Evolutionary conservation across 1,284 basidiomycete species (phyloP).

Genomic region (Schizopora paradoxa): DNA sequence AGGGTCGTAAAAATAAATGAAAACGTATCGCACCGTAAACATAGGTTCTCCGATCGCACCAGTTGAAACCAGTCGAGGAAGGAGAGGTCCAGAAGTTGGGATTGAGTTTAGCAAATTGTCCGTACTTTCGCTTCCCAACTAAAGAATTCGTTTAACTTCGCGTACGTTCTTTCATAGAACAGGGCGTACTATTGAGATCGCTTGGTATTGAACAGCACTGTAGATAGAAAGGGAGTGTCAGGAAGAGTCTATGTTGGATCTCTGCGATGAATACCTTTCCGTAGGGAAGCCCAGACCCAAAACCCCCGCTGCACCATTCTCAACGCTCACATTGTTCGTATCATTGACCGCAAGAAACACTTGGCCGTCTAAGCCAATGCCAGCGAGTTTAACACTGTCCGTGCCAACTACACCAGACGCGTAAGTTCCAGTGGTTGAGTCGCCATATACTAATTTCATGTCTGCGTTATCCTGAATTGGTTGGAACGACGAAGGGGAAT

Average conservation of each 20-base stretch:
- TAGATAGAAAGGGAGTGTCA: too few species aligned
- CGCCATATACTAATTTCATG: constrained; percentile 45
- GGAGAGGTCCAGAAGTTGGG: constrained; percentile 36
- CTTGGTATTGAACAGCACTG: constrained; percentile 21
- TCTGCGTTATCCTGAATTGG: constrained; percentile 19
- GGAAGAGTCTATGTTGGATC: constrained; percentile 1
- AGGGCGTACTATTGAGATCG: too few species aligned
- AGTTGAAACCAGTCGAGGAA: constrained; percentile 35
- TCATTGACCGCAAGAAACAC: constrained; percentile 48
- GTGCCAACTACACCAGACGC: constrained; percentile 45
- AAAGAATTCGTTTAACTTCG: too few species aligned
- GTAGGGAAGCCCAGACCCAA: constrained; percentile 55
- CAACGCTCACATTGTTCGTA: constrained; percentile 45
- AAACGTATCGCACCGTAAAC: constrained; percentile 30
- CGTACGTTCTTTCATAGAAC: too few species aligned
- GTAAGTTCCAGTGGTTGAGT: constrained; percentile 48
- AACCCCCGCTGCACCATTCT: constrained; percentile 43
- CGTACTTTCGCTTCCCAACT: too few species aligned
- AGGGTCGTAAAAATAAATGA: too few species aligned
- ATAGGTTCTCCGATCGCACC: constrained; percentile 32
- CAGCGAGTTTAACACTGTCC: constrained; percentile 41
- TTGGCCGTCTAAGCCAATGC: constrained; percentile 36
- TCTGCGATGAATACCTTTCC: too few species aligned
- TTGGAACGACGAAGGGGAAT: constrained; percentile 21
- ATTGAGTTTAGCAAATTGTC: constrained; percentile 40